Percentiles rank a stretch among this genome's conserved stretches.
Conservation (phyloP, 2,329 filamentous ascomycete species). For the Alternaria sp. region DNA sequence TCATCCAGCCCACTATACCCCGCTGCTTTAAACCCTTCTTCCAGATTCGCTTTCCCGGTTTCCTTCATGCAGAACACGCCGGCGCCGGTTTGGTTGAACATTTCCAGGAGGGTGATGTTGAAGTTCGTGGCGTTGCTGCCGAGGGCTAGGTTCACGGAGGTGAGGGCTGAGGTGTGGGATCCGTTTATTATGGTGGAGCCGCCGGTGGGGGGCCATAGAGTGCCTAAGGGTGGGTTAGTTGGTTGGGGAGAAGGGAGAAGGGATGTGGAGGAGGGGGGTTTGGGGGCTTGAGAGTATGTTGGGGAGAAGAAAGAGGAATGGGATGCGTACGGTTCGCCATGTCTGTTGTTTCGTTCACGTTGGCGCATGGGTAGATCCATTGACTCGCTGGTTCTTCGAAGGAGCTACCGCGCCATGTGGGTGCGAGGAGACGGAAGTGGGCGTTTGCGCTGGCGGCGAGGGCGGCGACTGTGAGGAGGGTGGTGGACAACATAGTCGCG, state of each 20-base stretch:
- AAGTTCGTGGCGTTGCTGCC: slow-evolving; percentile 51
- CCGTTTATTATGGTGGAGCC: slow-evolving; percentile 52
- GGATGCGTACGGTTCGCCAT: slow-evolving; percentile 48
- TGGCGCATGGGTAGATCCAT: slow-evolving; percentile 52
- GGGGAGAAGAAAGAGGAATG: neutral
- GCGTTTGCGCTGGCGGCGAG: slow-evolving; percentile 46
- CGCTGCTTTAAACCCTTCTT: slow-evolving; percentile 29
- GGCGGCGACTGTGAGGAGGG: slow-evolving; percentile 25
- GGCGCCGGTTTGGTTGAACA: slow-evolving; percentile 58
- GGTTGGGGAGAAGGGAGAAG: neutral
- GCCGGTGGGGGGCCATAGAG: slow-evolving; percentile 54
- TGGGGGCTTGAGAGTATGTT: neutral
- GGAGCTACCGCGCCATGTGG: slow-evolving; percentile 52
- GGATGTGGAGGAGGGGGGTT: no score
- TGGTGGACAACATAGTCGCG: slow-evolving; percentile 25
- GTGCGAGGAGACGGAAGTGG: slow-evolving; percentile 53
- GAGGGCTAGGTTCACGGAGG: slow-evolving; percentile 56
- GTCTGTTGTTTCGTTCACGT: slow-evolving; percentile 47
- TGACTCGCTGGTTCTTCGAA: slow-evolving; percentile 47
- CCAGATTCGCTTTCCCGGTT: slow-evolving; percentile 34
- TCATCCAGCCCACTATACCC: slow-evolving; percentile 29
- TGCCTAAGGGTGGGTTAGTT: neutral
- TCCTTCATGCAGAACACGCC: slow-evolving; percentile 56
- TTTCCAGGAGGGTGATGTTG: slow-evolving; percentile 53
- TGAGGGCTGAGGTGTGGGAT: slow-evolving; percentile 52